phyloP scores from a whole-genome alignment of 75 land plant species.

The Pinus albicaulis region DNA sequence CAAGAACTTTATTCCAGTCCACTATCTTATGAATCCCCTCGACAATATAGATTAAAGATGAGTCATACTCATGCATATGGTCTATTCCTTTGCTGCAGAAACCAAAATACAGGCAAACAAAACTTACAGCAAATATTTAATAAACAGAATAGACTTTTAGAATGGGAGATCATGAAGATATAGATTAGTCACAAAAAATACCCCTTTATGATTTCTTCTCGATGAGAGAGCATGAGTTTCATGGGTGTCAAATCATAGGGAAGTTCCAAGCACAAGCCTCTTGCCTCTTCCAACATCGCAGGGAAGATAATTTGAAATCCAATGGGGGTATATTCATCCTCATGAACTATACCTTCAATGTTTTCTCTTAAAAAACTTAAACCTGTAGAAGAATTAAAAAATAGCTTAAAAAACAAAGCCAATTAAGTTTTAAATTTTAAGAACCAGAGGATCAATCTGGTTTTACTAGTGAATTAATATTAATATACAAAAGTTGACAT shows the following conservation, averaged over 20 bases:
- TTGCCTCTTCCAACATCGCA: slow-evolving; percentile 43
- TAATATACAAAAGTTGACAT: not conserved
- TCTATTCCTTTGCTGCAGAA: slow-evolving; percentile 5
- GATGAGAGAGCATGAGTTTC: slow-evolving; percentile 18
- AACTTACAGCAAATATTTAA: not conserved
- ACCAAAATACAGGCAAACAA: not conserved
- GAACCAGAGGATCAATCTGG: not conserved
- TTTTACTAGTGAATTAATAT: not conserved
- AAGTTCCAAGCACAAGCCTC: slow-evolving; percentile 27
- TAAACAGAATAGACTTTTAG: not conserved
- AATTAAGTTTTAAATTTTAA: not conserved
- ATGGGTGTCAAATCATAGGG: slow-evolving; percentile 12
- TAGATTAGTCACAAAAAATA: slow-evolving; percentile 4
- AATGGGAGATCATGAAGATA: not conserved
- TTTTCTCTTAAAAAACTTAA: slow-evolving; percentile 14
- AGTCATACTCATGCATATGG: not conserved
- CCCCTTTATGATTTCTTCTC: slow-evolving; percentile 37
- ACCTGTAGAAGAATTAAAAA: slow-evolving; percentile 4
- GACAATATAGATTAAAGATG: slow-evolving; percentile 49
- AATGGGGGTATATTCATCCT: slow-evolving; percentile 28
- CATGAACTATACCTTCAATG: slow-evolving; percentile 17
- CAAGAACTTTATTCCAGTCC: slow-evolving; percentile 50
- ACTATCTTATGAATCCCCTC: slow-evolving; percentile 50
- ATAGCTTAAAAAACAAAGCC: not conserved
- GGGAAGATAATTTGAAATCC: slow-evolving; percentile 57